A percentile compares a stretch with the other conserved stretches of the same genome.
Conservation (phyloP, 139 green algal species). For the Chlorella sp. region DNA sequence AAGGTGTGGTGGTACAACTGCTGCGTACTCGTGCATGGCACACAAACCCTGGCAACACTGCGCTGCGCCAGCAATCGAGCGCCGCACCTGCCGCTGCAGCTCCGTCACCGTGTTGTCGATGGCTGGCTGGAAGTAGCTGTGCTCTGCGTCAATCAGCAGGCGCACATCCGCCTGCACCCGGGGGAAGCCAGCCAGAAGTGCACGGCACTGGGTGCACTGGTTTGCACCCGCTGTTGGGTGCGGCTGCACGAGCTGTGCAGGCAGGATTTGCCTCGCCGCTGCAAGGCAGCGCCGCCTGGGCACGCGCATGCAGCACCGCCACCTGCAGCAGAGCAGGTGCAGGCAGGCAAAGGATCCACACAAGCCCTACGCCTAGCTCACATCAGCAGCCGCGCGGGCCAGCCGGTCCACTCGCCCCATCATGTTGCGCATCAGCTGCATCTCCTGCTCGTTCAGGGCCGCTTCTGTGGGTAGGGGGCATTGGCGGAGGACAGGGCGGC, state of each 20-base stretch:
- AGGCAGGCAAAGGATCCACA: background rate
- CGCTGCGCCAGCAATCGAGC: too few species aligned
- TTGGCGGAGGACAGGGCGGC: too few species aligned
- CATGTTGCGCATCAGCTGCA: constrained; percentile 75
- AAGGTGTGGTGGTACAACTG: too few species aligned
- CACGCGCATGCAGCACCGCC: background rate
- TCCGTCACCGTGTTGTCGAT: constrained; percentile 84
- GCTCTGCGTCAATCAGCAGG: constrained; percentile 91
- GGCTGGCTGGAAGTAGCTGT: constrained; percentile 91
- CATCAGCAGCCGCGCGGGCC: constrained; percentile 39
- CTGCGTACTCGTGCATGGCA: too few species aligned
- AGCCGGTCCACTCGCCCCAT: constrained; percentile 68
- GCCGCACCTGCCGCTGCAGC: constrained; percentile 60
- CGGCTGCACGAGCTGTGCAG: too few species aligned
- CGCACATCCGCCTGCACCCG: constrained; percentile 61
- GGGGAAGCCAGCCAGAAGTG: too few species aligned
- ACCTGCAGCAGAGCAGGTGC: background rate
- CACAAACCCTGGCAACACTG: too few species aligned
- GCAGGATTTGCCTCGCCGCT: too few species aligned
- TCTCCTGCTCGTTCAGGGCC: constrained; percentile 68
- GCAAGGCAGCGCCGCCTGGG: background rate
- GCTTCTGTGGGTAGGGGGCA: constrained; percentile 7
- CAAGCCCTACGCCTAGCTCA: background rate
- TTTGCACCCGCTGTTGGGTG: too few species aligned
- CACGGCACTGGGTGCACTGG: too few species aligned